phyloP scores from a whole-genome alignment of 345 rosid genomes.

The Leavenworthia alabamica region DNA sequence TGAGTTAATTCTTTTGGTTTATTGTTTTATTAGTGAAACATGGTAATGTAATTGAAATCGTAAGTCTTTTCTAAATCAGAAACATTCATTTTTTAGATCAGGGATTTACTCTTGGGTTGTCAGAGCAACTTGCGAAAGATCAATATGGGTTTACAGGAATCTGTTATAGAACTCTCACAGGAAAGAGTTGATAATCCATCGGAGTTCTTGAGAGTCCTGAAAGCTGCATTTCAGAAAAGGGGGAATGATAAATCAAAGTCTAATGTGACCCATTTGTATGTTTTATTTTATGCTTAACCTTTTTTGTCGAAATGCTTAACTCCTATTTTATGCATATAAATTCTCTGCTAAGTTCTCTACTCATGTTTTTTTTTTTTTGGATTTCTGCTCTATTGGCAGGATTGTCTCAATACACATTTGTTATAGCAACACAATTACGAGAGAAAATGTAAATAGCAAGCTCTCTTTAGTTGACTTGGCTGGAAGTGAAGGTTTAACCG shows the following conservation, averaged over 20 bases:
- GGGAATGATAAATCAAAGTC: slow-evolving; percentile 54
- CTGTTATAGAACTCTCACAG: slow-evolving; percentile 52
- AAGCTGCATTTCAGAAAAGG: slow-evolving; percentile 57
- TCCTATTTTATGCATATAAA: neutral
- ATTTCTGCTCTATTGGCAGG: slow-evolving; percentile 45
- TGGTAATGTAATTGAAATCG: neutral
- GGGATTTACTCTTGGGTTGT: slow-evolving; percentile 61
- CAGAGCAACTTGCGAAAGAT: slow-evolving; percentile 53
- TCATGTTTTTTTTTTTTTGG: slow-evolving; percentile 11
- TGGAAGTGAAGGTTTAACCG: slow-evolving; percentile 82
- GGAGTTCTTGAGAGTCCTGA: slow-evolving; percentile 63
- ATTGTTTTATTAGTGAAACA: slow-evolving; percentile 9
- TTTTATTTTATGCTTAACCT: slow-evolving; percentile 23
- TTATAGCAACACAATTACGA: slow-evolving; percentile 66
- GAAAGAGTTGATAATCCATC: slow-evolving; percentile 68
- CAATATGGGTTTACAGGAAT: slow-evolving; percentile 46
- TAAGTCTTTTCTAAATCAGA: slow-evolving; percentile 20
- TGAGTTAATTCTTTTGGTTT: neutral
- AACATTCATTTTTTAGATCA: slow-evolving; percentile 42
- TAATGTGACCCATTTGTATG: slow-evolving; percentile 91
- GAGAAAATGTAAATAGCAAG: slow-evolving; percentile 76
- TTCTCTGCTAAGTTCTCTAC: neutral
- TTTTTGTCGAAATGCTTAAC: no score
- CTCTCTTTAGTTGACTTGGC: slow-evolving; percentile 95
- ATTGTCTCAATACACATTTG: slow-evolving; percentile 64